Base-by-base conservation (phyloP, 2,329 filamentous ascomycete genomes). In the Verruconis gallopava region DNA sequence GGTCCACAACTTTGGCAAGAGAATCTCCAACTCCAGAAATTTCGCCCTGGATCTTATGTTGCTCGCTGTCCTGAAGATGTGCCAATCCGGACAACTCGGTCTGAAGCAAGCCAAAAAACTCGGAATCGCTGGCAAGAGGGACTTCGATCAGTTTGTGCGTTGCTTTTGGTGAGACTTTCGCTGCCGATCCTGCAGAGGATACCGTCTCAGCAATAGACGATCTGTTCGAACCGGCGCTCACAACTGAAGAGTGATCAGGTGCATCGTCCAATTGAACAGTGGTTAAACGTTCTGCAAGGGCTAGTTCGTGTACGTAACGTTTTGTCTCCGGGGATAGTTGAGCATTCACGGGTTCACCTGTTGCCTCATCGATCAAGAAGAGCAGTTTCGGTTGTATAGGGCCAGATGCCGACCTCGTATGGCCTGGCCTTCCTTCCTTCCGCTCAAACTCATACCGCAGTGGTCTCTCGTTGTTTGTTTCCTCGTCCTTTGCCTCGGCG, bases 31-130 rank as follows among this genome's bases (percentile, higher is more conserved):
- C 67, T 4, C 65, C 60, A 19, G 67, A 62, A 40, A 93, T 81
- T 45, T 84, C 71, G 3, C 58, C 55, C 36, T 71, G 72, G 53
- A 93, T 71, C 33, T 69, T 68, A 45, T 68, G 64, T 51, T 81
- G 72, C 55, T 93, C 81, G 34, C 71, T 62, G 28, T 68, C 64
- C 48, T 88, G 81, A 3, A 93, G 65, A 0, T 65, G 65, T 48
- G 84, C 81, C 3, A 93, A 65, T 35, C 73, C 72, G 17, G 70
- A 71, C 13, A 93, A 71, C 54, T 89, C 82, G 34, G 67, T 72
- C 51, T 82, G 77, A 5, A 93, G 70, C 32, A 81, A 74, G 20
- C 75, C 71, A 58, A 93, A 93, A 59, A 93, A 93, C 54, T 86
- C 75, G 15, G 72, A 70, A 53, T 91, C 85, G 18, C 84, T 84